phyloP scores from a whole-genome alignment of 768 basidiomycete species.

The Agaricus blazei region DNA sequence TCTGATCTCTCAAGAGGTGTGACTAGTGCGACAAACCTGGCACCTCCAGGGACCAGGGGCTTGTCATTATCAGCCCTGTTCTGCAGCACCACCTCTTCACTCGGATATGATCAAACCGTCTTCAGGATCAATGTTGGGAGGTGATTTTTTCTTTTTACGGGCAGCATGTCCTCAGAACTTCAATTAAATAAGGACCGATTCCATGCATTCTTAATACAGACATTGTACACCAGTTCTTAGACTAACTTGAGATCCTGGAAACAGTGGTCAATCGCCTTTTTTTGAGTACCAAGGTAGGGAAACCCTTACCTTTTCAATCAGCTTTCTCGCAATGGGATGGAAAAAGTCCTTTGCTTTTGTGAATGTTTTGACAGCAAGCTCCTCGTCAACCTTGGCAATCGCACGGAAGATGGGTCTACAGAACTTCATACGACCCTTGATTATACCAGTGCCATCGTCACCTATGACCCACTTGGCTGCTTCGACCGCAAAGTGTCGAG shows the following conservation, averaged over 20 bases:
- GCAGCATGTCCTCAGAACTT: too few relatives aligned
- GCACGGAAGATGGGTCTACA: conserved; percentile 65
- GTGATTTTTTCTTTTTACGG: too few relatives aligned
- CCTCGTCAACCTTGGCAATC: conserved; percentile 45
- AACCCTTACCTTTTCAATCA: conserved; percentile 65
- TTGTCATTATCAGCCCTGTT: too few relatives aligned
- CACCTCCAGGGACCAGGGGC: too few relatives aligned
- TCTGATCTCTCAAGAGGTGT: too few relatives aligned
- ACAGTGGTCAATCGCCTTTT: not conserved
- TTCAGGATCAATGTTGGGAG: too few relatives aligned
- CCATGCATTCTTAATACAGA: too few relatives aligned
- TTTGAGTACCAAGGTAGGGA: not conserved
- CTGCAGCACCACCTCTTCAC: too few relatives aligned
- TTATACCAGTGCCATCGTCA: conserved; percentile 48
- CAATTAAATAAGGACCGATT: too few relatives aligned
- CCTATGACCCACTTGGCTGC: conserved; percentile 71
- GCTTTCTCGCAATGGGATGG: conserved; percentile 71
- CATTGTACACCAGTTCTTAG: not conserved
- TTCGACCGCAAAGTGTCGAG: conserved; percentile 42
- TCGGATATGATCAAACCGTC: too few relatives aligned
- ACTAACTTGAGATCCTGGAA: conserved; percentile 19
- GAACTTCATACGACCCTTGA: conserved; percentile 85
- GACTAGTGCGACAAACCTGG: too few relatives aligned
- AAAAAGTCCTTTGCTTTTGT: conserved; percentile 43
- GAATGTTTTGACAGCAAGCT: conserved; percentile 50